Conservation (phyloP, 345 rosid species). For the Erucastrum elatum region DNA sequence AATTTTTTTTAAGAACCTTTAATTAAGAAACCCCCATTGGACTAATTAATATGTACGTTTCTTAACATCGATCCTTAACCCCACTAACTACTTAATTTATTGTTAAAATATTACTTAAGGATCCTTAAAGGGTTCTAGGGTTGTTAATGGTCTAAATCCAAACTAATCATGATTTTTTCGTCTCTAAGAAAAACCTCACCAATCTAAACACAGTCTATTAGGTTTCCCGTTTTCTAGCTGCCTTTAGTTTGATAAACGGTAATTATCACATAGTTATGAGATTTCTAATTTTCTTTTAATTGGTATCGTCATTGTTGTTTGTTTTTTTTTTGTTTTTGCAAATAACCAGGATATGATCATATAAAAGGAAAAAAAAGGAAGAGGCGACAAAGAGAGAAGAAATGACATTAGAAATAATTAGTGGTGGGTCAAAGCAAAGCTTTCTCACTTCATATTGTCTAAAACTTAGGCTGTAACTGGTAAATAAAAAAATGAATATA, state of each 20-base stretch:
- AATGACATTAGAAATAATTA: background rate
- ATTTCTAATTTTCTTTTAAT: background rate
- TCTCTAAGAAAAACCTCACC: background rate
- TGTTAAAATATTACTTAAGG: no score
- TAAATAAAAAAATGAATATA: no score
- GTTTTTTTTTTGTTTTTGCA: background rate
- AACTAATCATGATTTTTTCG: background rate
- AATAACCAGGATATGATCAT: background rate
- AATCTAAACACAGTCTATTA: background rate
- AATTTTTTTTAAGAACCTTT: no score
- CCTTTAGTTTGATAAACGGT: conserved; percentile 1
- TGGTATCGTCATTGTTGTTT: background rate
- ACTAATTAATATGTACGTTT: no score
- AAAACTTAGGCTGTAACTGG: no score
- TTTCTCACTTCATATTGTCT: background rate
- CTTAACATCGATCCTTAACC: no score
- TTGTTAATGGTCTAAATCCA: no score
- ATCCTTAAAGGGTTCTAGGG: no score
- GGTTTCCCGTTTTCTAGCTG: conserved; percentile 3
- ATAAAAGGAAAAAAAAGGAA: background rate
- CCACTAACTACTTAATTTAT: no score
- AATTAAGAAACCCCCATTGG: no score
- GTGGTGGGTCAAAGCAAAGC: background rate
- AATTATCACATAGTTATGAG: background rate
- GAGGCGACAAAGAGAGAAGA: conserved; percentile 14